Conservation (phyloP, 1,139 yeast species). For the Suhomyces kunorum region DNA sequence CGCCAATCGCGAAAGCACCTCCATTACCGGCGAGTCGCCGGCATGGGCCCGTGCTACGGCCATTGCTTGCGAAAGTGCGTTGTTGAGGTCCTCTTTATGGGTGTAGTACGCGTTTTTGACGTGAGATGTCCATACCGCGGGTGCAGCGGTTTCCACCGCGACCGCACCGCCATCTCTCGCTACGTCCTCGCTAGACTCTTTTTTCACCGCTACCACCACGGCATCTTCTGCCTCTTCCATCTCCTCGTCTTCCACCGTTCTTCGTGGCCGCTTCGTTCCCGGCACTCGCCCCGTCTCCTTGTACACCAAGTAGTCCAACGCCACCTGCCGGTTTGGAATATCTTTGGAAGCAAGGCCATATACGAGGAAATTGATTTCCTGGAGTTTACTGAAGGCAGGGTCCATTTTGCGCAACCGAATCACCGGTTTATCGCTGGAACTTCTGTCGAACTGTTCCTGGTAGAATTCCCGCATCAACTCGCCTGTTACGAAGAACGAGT, state of each 20-base stretch:
- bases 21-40: slow-evolving; percentile 10
- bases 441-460: slow-evolving; percentile 18
- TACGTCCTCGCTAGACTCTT: neutral
- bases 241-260: neutral
- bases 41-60: slow-evolving; percentile 5
- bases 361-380: slow-evolving; percentile 22
- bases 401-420: slow-evolving; percentile 22
- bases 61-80: slow-evolving; percentile 10
- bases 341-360: slow-evolving; percentile 19
- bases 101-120: slow-evolving; percentile 11
- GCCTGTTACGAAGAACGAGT: slow-evolving; percentile 20
- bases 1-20: slow-evolving; percentile 11
- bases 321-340: slow-evolving; percentile 20
- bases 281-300: slow-evolving; percentile 17
- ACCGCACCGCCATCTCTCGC: neutral
- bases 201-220: neutral
- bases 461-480: slow-evolving; percentile 22
- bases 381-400: slow-evolving; percentile 22
- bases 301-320: slow-evolving; percentile 19
- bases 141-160: neutral
- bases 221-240: neutral
- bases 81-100: slow-evolving; percentile 13
- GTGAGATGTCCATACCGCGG: slow-evolving; percentile 3
- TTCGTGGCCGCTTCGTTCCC: slow-evolving; percentile 1
- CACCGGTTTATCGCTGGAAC: slow-evolving; percentile 20